These are phyloP conservation scores for Phtheirospermum japonicum DNA, from an alignment of 257 asterid genomes.

Conservation along the genomic window DNA sequence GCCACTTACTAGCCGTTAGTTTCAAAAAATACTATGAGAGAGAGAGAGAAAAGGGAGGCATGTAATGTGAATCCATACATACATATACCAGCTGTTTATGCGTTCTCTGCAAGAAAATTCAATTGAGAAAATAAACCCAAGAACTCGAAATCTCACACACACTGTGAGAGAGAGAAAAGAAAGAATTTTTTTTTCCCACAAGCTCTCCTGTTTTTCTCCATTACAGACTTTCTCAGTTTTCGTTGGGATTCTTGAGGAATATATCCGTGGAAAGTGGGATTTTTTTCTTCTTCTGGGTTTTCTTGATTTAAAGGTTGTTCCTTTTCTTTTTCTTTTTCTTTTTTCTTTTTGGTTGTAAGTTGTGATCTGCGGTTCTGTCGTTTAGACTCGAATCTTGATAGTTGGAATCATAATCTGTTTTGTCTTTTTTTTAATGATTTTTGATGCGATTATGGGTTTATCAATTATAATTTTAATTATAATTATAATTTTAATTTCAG, in stretches of 20 bases:
- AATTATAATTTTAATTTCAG: constrained; percentile 22
- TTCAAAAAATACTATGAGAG: constrained; percentile 42
- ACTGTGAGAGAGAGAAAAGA: constrained; percentile 31
- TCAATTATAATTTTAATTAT: background rate
- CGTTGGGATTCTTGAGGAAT: constrained; percentile 10
- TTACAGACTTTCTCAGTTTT: constrained; percentile 21
- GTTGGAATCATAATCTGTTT: background rate
- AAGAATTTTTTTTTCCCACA: constrained; percentile 3
- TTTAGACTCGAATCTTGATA: constrained; percentile 29
- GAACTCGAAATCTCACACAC: constrained; percentile 17
- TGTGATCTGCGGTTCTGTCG: constrained; percentile 7
- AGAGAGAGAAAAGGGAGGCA: constrained; percentile 8
- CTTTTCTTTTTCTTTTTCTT: background rate
- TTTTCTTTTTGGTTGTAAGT: background rate
- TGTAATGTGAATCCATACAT: constrained; percentile 22
- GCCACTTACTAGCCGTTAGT: constrained; percentile 70
- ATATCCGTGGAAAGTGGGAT: background rate
- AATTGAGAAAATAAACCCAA: constrained; percentile 10
- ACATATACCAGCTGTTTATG: constrained; percentile 45
- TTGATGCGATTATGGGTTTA: no score
- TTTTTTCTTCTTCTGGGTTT: constrained; percentile 23
- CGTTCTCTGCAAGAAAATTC: constrained; percentile 33
- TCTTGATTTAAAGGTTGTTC: constrained; percentile 24
- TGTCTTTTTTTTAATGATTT: no score
- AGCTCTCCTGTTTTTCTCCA: background rate